phyloP scores from a whole-genome alignment of 345 rosid species.

The Dimocarpus longan region DNA sequence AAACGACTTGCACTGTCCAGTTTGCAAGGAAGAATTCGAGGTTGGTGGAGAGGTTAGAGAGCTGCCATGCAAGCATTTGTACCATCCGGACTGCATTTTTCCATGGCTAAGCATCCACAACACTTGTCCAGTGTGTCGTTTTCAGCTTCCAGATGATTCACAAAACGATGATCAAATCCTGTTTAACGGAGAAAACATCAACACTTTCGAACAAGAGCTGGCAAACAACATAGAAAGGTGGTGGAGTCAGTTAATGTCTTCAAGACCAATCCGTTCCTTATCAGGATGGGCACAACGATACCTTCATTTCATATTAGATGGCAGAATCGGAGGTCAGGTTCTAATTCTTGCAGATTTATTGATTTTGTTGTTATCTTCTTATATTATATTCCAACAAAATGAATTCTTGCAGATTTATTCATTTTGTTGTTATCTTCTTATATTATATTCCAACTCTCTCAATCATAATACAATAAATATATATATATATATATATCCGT shows the following conservation, averaged over 20 bases:
- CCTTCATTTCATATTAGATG: conserved; percentile 22
- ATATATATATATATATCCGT: too few relatives aligned
- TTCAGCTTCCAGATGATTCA: conserved; percentile 23
- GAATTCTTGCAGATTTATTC: not conserved
- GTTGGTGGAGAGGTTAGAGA: conserved; percentile 53
- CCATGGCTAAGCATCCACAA: conserved; percentile 76
- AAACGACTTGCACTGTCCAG: conserved; percentile 53
- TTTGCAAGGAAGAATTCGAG: conserved; percentile 76
- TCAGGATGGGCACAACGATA: conserved; percentile 35
- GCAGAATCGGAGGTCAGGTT: conserved; percentile 31
- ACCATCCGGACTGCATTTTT: conserved; percentile 65
- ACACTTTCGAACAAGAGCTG: conserved; percentile 26
- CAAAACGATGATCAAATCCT: not conserved
- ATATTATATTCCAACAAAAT: too few relatives aligned
- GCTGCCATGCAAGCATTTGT: conserved; percentile 71
- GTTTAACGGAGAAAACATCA: conserved; percentile 11
- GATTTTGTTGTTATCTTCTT: not conserved
- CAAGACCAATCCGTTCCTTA: conserved; percentile 40
- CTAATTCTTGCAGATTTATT: not conserved
- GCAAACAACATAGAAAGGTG: conserved; percentile 26
- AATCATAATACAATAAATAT: too few relatives aligned
- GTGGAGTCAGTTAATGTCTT: conserved; percentile 31
- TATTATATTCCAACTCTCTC: not conserved
- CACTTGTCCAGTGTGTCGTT: conserved; percentile 79
- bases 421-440: not conserved